These are phyloP conservation scores for Pseudozyma sp. DNA, from an alignment of 1,284 basidiomycete genomes.

Conservation along the genomic window DNA sequence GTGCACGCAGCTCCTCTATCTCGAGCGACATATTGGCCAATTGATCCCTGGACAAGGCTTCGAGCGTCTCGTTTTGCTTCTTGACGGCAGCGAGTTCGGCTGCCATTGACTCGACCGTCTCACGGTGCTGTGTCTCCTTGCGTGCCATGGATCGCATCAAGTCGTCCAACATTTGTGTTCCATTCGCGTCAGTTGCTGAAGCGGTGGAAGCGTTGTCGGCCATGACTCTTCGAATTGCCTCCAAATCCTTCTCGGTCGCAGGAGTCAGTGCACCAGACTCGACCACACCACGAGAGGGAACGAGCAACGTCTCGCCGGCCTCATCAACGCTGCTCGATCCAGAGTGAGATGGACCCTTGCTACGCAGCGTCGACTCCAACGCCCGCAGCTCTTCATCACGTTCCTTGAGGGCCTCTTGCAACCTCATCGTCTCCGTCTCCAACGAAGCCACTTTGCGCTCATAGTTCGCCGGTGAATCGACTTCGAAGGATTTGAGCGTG, in stretches of 20 bases:
- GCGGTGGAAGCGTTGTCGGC: slow-evolving; percentile 4
- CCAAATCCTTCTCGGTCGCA: slow-evolving; percentile 42
- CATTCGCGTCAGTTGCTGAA: slow-evolving; percentile 16
- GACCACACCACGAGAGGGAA: neutral
- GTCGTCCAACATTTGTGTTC: slow-evolving; percentile 44
- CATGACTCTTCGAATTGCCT: slow-evolving; percentile 38
- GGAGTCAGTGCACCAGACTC: slow-evolving; percentile 32
- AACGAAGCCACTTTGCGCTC: slow-evolving; percentile 60
- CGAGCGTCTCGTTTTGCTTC: slow-evolving; percentile 82
- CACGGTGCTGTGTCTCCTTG: slow-evolving; percentile 86
- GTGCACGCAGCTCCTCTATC: slow-evolving; percentile 77
- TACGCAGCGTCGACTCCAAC: slow-evolving; percentile 44
- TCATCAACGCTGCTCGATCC: slow-evolving; percentile 1
- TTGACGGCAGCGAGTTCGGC: slow-evolving; percentile 77
- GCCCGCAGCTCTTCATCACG: slow-evolving; percentile 58
- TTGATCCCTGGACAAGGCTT: slow-evolving; percentile 82
- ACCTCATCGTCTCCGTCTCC: slow-evolving; percentile 57
- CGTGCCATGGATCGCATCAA: slow-evolving; percentile 82
- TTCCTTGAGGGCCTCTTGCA: slow-evolving; percentile 61
- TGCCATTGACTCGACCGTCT: slow-evolving; percentile 79
- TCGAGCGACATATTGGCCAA: slow-evolving; percentile 82
- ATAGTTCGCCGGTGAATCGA: slow-evolving; percentile 56
- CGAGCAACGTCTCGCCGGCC: slow-evolving; percentile 3
- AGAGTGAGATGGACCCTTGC: slow-evolving; percentile 3
- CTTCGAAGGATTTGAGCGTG: slow-evolving; percentile 47